These are phyloP conservation scores for Emydomyces testavorans DNA, from an alignment of 2,329 filamentous ascomycete genomes.

Conservation along the genomic window DNA sequence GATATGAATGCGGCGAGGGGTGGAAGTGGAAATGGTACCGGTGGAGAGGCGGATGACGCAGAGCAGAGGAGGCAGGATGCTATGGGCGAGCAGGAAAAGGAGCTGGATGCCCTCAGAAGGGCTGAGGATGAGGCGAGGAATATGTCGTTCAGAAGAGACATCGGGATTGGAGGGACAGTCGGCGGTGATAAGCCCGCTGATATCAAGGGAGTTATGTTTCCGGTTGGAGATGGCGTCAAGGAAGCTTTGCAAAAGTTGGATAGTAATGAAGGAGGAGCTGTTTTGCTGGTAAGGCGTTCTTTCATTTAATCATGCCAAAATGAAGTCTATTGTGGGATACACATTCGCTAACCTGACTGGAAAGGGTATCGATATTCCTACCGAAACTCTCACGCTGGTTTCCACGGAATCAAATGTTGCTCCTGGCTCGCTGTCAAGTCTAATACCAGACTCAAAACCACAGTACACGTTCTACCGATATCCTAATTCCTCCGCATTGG, in stretches of 20 bases:
- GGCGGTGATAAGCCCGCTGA: conserved; percentile 21
- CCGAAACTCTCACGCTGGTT: conserved; percentile 47
- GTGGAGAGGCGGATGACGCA: conserved; percentile 15
- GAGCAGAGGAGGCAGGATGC: conserved; percentile 36
- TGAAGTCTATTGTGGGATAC: conserved; percentile 18
- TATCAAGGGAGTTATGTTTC: conserved; percentile 39
- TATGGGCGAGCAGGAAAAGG: conserved; percentile 51
- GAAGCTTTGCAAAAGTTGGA: conserved; percentile 37
- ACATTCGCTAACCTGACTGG: conserved; percentile 15
- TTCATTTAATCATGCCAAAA: conserved; percentile 9
- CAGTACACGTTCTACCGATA: conserved; percentile 52
- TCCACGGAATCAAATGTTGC: conserved; percentile 34
- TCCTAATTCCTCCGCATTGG: conserved; percentile 36
- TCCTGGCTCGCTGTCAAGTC: conserved; percentile 34
- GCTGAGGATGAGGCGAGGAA: conserved; percentile 48
- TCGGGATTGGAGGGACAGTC: conserved; percentile 34
- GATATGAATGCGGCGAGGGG: conserved; percentile 26
- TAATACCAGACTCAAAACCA: conserved; percentile 45
- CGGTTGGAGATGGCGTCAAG: conserved; percentile 43
- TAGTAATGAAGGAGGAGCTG: conserved; percentile 28
- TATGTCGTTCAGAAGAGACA: conserved; percentile 42
- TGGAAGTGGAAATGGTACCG: background rate
- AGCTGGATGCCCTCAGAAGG: conserved; percentile 45
- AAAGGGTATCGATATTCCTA: conserved; percentile 33
- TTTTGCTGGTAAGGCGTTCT: conserved; percentile 38